phyloP scores from a whole-genome alignment of 805 yeast species.

The Helenozyma rhizophorensis region DNA sequence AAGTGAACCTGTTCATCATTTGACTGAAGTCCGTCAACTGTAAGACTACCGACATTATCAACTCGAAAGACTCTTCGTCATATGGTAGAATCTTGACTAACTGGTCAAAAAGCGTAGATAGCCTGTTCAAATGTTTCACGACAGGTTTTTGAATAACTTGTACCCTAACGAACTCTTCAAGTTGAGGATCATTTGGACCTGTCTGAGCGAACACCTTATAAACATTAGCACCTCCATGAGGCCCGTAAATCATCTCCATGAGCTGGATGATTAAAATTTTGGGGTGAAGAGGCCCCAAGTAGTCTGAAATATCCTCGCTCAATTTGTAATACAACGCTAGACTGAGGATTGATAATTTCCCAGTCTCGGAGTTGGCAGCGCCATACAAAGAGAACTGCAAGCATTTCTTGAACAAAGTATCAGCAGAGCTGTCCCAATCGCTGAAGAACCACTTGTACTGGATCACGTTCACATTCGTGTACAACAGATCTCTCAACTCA shows the following conservation, averaged over 20 bases:
- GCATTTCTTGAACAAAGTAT: constrained; percentile 24
- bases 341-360: constrained; percentile 30
- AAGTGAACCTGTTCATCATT: constrained; percentile 12
- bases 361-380: constrained; percentile 17
- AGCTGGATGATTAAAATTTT: constrained; percentile 17
- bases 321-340: constrained; percentile 29
- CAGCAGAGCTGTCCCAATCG: constrained; percentile 29
- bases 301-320: constrained; percentile 19
- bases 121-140: constrained; percentile 43
- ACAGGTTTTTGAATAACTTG: constrained; percentile 34
- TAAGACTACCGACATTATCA: constrained; percentile 17
- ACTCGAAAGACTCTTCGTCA: constrained; percentile 11
- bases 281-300: constrained; percentile 16
- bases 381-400: constrained; percentile 22
- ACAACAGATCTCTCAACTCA: constrained; percentile 28
- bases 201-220: constrained; percentile 18
- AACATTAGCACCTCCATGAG: constrained; percentile 9
- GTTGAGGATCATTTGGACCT: constrained; percentile 7
- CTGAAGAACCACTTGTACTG: constrained; percentile 30
- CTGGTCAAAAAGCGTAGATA: constrained; percentile 44
- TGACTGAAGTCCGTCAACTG: constrained; percentile 29
- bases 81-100: constrained; percentile 20
- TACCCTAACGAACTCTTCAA: constrained; percentile 9
- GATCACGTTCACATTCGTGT: constrained; percentile 23
- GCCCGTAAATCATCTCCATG: constrained; percentile 17